These are phyloP conservation scores for Saccharomyces hybrid DNA, from an alignment of 1,139 yeast species.

Conservation along the genomic window DNA sequence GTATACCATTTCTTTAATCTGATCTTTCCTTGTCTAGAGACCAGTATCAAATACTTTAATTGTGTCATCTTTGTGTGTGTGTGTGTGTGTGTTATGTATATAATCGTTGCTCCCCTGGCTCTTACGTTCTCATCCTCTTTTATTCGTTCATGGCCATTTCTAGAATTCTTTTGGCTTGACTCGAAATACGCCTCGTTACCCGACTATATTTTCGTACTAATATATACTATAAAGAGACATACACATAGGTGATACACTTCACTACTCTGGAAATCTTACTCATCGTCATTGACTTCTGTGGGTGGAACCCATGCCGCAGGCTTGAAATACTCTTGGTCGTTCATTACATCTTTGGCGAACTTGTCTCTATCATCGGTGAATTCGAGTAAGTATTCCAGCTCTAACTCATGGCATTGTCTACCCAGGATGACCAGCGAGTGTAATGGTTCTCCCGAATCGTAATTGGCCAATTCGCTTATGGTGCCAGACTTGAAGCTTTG, in stretches of 20 bases:
- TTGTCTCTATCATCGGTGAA: constrained; percentile 61
- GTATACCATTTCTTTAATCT: constrained; percentile 90
- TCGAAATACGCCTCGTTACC: not conserved
- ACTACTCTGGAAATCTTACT: not conserved
- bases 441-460: constrained; percentile 89
- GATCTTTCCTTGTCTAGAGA: constrained; percentile 93
- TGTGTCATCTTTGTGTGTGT: constrained; percentile 43
- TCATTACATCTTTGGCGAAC: constrained; percentile 51
- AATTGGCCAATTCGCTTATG: constrained; percentile 59
- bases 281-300: constrained; percentile 29
- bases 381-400: constrained; percentile 73
- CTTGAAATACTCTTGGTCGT: constrained; percentile 71
- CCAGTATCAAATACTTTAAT: constrained; percentile 65
- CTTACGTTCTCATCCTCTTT: not conserved
- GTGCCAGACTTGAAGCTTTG: constrained; percentile 85
- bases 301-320: constrained; percentile 40
- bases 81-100: not conserved
- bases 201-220: not conserved
- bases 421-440: constrained; percentile 89
- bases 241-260: not conserved
- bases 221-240: not conserved
- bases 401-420: constrained; percentile 89
- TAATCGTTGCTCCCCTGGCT: not conserved
- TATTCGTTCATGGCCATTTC: not conserved
- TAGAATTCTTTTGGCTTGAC: not conserved